A percentile compares a stretch with the other conserved stretches of the same genome.
Evolutionary conservation across 164 flowering plant species (phyloP).

Genomic region (Cinnamomum micranthum): DNA sequence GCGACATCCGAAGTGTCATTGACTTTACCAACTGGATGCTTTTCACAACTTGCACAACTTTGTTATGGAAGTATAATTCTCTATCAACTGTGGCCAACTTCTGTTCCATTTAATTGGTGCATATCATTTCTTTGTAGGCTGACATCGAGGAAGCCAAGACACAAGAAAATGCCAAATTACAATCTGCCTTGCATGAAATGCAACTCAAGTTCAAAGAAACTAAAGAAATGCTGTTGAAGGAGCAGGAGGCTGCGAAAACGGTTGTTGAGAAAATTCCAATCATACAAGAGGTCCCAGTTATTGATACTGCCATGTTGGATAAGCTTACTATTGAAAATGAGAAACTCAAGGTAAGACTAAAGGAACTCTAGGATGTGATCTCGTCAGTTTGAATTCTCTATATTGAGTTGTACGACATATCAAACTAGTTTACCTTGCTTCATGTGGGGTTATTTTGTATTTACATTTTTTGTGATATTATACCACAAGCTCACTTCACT

Average conservation of each 20-base stretch:
- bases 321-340: slow-evolving; percentile 75
- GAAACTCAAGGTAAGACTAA: slow-evolving; percentile 58
- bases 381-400: background rate
- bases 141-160: slow-evolving; percentile 85
- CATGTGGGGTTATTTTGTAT: background rate
- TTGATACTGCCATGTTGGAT: slow-evolving; percentile 57
- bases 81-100: background rate
- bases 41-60: background rate
- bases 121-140: slow-evolving; percentile 36
- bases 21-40: background rate
- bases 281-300: slow-evolving; percentile 65
- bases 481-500: too few species aligned
- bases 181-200: slow-evolving; percentile 68
- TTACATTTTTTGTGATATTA: background rate
- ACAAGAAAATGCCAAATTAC: slow-evolving; percentile 79
- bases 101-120: background rate
- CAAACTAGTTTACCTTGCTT: background rate
- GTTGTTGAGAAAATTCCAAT: slow-evolving; percentile 43
- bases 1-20: background rate
- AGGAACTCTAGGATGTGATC: background rate
- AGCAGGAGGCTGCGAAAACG: slow-evolving; percentile 57
- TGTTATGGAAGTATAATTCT: background rate
- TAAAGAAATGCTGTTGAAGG: slow-evolving; percentile 56
- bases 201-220: slow-evolving; percentile 74
- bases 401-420: background rate